Conservation (phyloP, 345 rosid genomes). For the Arabidopsis arenosa region DNA sequence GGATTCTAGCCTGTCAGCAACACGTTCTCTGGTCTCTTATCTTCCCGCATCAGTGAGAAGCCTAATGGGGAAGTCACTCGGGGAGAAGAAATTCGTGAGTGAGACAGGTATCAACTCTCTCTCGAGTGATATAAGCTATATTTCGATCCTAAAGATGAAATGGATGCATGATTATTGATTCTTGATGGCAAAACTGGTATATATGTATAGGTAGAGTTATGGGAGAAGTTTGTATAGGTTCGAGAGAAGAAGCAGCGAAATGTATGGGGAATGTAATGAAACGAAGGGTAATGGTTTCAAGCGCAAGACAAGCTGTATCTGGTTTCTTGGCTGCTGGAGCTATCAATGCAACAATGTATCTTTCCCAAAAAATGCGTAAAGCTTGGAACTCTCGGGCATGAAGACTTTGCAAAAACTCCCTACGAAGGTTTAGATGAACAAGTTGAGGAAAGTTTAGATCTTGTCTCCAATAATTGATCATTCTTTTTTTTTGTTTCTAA, state of each 20-base stretch:
- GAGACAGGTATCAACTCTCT: conserved; percentile 61
- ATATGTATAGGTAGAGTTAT: conserved; percentile 54
- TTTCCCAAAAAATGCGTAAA: conserved; percentile 68
- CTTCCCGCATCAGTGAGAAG: conserved; percentile 72
- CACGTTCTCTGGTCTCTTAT: conserved; percentile 58
- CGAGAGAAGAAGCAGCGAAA: conserved; percentile 72
- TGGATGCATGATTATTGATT: neutral
- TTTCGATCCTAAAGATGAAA: neutral
- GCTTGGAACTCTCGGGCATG: conserved; percentile 62
- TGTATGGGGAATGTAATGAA: conserved; percentile 68
- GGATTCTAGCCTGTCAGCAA: conserved; percentile 62
- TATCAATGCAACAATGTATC: conserved; percentile 64
- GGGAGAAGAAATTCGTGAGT: conserved; percentile 52
- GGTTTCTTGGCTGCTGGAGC: conserved; percentile 77
- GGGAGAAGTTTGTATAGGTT: conserved; percentile 53
- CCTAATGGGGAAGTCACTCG: conserved; percentile 64
- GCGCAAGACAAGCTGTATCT: conserved; percentile 84
- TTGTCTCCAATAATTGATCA: neutral
- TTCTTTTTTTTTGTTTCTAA: neutral
- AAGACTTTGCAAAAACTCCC: conserved; percentile 3
- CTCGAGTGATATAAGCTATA: neutral
- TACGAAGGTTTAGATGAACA: neutral
- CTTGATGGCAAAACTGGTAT: conserved; percentile 22
- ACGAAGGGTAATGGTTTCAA: conserved; percentile 75
- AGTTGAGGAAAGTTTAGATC: neutral